Evolutionary conservation across 2,329 filamentous ascomycete species (phyloP).

Genomic region (Pseudogymnoascus sp.): DNA sequence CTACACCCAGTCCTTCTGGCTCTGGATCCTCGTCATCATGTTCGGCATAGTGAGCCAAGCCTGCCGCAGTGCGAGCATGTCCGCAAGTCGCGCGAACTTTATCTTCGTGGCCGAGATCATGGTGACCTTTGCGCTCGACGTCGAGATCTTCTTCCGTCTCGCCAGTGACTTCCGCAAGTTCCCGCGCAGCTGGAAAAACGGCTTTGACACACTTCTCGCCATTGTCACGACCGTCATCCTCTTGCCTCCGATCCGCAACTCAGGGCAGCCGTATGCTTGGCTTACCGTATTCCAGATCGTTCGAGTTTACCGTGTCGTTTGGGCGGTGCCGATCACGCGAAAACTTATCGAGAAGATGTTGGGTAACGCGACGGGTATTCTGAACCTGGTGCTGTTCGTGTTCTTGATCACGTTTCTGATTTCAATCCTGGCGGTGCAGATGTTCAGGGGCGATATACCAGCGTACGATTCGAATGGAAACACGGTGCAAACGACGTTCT

Average conservation of each 20-base stretch:
- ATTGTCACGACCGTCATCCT: slow-evolving; percentile 78
- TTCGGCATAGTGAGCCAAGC: slow-evolving; percentile 74
- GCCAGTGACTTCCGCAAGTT: slow-evolving; percentile 73
- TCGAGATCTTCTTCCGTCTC: slow-evolving; percentile 78
- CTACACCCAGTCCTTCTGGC: slow-evolving; percentile 62
- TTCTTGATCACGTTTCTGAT: slow-evolving; percentile 92
- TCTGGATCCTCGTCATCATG: slow-evolving; percentile 76
- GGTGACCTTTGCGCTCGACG: slow-evolving; percentile 67
- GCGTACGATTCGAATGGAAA: slow-evolving; percentile 50
- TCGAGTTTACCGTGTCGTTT: slow-evolving; percentile 81
- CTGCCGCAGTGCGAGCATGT: slow-evolving; percentile 69
- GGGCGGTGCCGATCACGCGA: slow-evolving; percentile 79
- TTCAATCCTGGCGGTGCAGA: slow-evolving; percentile 84
- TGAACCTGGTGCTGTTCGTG: slow-evolving; percentile 92
- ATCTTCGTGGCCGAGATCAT: slow-evolving; percentile 65
- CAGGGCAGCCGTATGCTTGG: slow-evolving; percentile 70
- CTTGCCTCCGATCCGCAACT: slow-evolving; percentile 67
- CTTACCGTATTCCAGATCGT: slow-evolving; percentile 89
- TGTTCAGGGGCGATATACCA: slow-evolving; percentile 82
- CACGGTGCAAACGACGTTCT: slow-evolving; percentile 65
- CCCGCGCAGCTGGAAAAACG: slow-evolving; percentile 62
- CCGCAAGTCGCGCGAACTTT: slow-evolving; percentile 46
- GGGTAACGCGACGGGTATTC: slow-evolving; percentile 83
- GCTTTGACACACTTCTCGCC: slow-evolving; percentile 72
- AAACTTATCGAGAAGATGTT: slow-evolving; percentile 82